Percentiles rank a stretch among this genome's conserved stretches.
These are phyloP conservation scores for Ogataea salicorniae DNA, from an alignment of 805 yeast species.

Conservation along the genomic window DNA sequence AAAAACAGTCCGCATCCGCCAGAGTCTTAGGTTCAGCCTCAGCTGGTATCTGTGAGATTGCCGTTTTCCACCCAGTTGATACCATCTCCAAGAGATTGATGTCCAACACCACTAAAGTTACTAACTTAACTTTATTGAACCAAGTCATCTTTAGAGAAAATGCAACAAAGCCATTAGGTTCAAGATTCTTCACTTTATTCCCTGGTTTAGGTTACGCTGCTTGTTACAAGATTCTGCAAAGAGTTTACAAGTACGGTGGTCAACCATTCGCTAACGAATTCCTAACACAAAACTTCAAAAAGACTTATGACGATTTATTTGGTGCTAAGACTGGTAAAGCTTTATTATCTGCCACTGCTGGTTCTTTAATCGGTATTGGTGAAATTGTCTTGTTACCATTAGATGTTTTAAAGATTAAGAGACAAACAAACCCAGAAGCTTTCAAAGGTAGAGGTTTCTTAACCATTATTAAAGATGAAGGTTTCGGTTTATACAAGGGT, in stretches of 20 bases:
- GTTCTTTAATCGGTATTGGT: slow-evolving; percentile 95
- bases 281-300: slow-evolving; percentile 67
- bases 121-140: slow-evolving; percentile 65
- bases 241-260: slow-evolving; percentile 98
- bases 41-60: slow-evolving; percentile 96
- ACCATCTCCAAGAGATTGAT: slow-evolving; percentile 93
- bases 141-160: slow-evolving; percentile 80
- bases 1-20: slow-evolving; percentile 83
- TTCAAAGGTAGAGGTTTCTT: slow-evolving; percentile 96
- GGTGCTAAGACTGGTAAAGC: slow-evolving; percentile 97
- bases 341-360: slow-evolving; percentile 94
- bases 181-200: slow-evolving; percentile 76
- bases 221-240: slow-evolving; percentile 89
- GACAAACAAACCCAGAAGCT: slow-evolving; percentile 99
- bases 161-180: slow-evolving; percentile 64
- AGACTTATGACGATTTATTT: slow-evolving; percentile 65
- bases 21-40: slow-evolving; percentile 96
- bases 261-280: slow-evolving; percentile 98
- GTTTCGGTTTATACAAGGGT: slow-evolving; percentile 90
- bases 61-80: slow-evolving; percentile 97
- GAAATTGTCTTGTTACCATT: slow-evolving; percentile 93
- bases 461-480: slow-evolving; percentile 83
- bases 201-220: slow-evolving; percentile 99
- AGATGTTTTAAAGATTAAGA: slow-evolving; percentile 94
- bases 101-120: slow-evolving; percentile 71